phyloP scores from a whole-genome alignment of 257 asterid genomes.

The Vinca minor region DNA sequence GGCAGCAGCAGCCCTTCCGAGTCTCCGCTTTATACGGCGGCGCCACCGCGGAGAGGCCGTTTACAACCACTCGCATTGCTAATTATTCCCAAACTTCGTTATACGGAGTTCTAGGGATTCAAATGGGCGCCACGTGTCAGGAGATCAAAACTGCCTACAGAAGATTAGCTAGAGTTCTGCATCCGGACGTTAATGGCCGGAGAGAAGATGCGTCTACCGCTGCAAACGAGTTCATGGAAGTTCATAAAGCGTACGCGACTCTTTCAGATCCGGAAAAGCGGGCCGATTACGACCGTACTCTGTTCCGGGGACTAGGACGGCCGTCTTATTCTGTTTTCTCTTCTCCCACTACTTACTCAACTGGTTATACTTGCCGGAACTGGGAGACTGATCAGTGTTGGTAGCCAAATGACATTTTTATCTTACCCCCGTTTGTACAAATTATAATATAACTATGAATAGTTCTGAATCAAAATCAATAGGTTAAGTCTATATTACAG shows the following conservation, averaged over 20 bases:
- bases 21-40: conserved; percentile 38
- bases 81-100: conserved; percentile 33
- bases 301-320: conserved; percentile 25
- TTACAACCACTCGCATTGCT: too few relatives aligned
- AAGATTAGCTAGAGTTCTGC: conserved; percentile 21
- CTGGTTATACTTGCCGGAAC: conserved; percentile 29
- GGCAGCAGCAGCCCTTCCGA: conserved; percentile 12
- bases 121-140: conserved; percentile 18
- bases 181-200: conserved; percentile 22
- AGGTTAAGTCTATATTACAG: too few relatives aligned
- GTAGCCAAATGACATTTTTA: conserved; percentile 25
- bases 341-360: conserved; percentile 19
- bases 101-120: conserved; percentile 26
- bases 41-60: conserved; percentile 33
- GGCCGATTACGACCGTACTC: conserved; percentile 43
- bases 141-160: conserved; percentile 35
- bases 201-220: not conserved
- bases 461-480: too few relatives aligned
- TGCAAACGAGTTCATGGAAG: not conserved
- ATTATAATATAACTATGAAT: too few relatives aligned
- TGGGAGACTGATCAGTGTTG: conserved; percentile 98
- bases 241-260: conserved; percentile 47
- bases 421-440: too few relatives aligned
- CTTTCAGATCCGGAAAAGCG: conserved; percentile 77
- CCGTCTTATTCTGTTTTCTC: conserved; percentile 11